A percentile compares a stretch with the other conserved stretches of the same genome.
These are phyloP conservation scores for Rhizopogon salebrosus DNA, from an alignment of 768 basidiomycete genomes.

Conservation along the genomic window DNA sequence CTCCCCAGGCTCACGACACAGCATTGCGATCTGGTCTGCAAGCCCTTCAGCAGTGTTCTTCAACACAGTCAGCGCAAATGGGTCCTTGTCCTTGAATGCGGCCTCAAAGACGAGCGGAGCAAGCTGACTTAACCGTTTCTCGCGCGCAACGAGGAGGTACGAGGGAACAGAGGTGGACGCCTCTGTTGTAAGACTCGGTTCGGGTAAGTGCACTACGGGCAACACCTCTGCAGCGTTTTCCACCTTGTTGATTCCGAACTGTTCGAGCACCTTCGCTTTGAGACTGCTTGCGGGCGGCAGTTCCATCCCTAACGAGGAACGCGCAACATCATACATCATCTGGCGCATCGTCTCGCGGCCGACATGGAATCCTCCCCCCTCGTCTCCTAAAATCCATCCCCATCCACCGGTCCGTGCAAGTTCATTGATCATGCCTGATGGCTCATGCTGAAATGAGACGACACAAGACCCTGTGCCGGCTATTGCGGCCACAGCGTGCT, in stretches of 20 bases:
- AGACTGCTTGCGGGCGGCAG: conserved; percentile 27
- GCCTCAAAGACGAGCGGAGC: conserved; percentile 74
- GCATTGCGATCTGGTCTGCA: conserved; percentile 51
- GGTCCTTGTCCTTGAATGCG: conserved; percentile 65
- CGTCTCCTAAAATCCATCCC: conserved; percentile 84
- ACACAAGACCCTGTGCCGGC: conserved; percentile 80
- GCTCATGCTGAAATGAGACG: conserved; percentile 51
- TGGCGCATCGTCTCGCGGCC: conserved; percentile 73
- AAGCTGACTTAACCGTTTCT: conserved; percentile 72
- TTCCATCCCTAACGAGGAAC: conserved; percentile 33
- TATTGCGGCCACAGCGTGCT: conserved; percentile 66
- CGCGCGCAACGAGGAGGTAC: conserved; percentile 39
- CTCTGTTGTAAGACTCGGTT: conserved; percentile 32
- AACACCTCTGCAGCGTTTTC: conserved; percentile 53
- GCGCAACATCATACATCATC: conserved; percentile 53
- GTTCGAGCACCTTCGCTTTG: conserved; percentile 41
- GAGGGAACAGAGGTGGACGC: conserved; percentile 17
- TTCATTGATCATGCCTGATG: conserved; percentile 42
- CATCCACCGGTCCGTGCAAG: conserved; percentile 73
- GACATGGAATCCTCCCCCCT: conserved; percentile 78
- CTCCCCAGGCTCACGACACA: conserved; percentile 36
- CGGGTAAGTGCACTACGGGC: conserved; percentile 57
- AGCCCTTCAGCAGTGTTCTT: conserved; percentile 46
- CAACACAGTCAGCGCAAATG: conserved; percentile 59
- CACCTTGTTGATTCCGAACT: conserved; percentile 51